Evolutionary conservation across 2,329 filamentous ascomycete species (phyloP).

Genomic region (Alternaria sp.): DNA sequence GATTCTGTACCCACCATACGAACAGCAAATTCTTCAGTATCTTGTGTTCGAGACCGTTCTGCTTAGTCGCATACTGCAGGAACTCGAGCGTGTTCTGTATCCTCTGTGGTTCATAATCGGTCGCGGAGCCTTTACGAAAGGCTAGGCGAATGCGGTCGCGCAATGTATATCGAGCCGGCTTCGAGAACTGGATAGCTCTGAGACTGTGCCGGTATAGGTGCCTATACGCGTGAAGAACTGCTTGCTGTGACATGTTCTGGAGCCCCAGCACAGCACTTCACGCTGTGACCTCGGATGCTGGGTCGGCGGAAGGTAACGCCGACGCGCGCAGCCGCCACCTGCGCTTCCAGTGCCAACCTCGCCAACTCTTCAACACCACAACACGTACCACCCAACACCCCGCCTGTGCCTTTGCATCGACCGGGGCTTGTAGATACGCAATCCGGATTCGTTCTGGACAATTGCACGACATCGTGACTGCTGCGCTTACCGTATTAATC

Average conservation of each 20-base stretch:
- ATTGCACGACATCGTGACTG: conserved; percentile 7
- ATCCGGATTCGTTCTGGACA: conserved; percentile 1
- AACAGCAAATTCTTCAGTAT: conserved; percentile 72
- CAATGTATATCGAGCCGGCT: conserved; percentile 68
- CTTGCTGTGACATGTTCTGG: conserved; percentile 41
- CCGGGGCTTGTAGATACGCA: conserved; percentile 28
- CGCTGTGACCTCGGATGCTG: conserved; percentile 10
- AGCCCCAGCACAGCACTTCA: background rate
- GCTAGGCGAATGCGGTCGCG: conserved; percentile 58
- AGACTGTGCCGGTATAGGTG: conserved; percentile 70
- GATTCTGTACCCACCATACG: conserved; percentile 54
- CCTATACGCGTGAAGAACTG: conserved; percentile 71
- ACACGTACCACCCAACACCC: conserved; percentile 18
- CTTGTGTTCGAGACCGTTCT: conserved; percentile 72
- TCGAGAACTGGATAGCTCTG: conserved; percentile 74
- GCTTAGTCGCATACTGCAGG: conserved; percentile 66
- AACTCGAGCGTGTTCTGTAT: conserved; percentile 74
- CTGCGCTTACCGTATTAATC: conserved; percentile 18
- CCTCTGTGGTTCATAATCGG: conserved; percentile 49
- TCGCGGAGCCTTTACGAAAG: conserved; percentile 44
- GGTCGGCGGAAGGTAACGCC: conserved; percentile 21
- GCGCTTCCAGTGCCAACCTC: conserved; percentile 4
- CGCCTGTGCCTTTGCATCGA: conserved; percentile 26
- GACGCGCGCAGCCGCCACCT: conserved; percentile 4
- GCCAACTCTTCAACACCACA: conserved; percentile 12